Percentiles rank a stretch among this genome's conserved stretches.
These are phyloP conservation scores for Rhynchospora breviuscula DNA, from an alignment of 176 grass and related monocot genomes.

Conservation along the genomic window DNA sequence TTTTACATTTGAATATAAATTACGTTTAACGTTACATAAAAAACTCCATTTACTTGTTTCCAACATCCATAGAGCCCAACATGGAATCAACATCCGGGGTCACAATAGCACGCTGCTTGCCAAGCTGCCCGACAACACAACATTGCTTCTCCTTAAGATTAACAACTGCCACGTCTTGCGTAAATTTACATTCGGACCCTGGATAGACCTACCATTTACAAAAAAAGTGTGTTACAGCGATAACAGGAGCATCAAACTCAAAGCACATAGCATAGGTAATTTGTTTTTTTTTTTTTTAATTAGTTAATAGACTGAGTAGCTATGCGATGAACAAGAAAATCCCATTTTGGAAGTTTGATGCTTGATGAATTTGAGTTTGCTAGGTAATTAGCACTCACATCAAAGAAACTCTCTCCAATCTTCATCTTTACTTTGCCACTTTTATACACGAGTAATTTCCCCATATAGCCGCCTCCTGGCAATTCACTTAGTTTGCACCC, in stretches of 20 bases:
- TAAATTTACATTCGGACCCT: conserved; percentile 53
- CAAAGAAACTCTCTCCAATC: conserved; percentile 48
- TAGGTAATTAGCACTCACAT: conserved; percentile 53
- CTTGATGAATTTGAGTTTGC: neutral
- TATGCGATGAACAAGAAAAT: neutral
- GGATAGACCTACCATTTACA: conserved; percentile 46
- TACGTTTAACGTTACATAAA: too few relatives aligned
- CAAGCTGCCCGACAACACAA: conserved; percentile 55
- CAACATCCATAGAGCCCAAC: conserved; percentile 30
- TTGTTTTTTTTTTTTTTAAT: neutral
- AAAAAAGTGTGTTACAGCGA: neutral
- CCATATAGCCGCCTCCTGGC: conserved; percentile 59
- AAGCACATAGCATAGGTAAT: neutral
- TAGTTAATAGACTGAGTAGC: neutral
- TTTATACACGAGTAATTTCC: conserved; percentile 70
- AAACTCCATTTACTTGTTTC: neutral
- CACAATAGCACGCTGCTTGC: conserved; percentile 42
- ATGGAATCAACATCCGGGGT: conserved; percentile 50
- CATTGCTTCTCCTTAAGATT: conserved; percentile 69
- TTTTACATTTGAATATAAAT: too few relatives aligned
- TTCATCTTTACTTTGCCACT: conserved; percentile 95
- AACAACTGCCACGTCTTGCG: conserved; percentile 48
- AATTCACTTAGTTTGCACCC: conserved; percentile 55
- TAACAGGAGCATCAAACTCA: neutral
- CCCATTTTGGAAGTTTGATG: neutral